phyloP scores from a whole-genome alignment of 345 rosid genomes.

The Kernera saxatilis region DNA sequence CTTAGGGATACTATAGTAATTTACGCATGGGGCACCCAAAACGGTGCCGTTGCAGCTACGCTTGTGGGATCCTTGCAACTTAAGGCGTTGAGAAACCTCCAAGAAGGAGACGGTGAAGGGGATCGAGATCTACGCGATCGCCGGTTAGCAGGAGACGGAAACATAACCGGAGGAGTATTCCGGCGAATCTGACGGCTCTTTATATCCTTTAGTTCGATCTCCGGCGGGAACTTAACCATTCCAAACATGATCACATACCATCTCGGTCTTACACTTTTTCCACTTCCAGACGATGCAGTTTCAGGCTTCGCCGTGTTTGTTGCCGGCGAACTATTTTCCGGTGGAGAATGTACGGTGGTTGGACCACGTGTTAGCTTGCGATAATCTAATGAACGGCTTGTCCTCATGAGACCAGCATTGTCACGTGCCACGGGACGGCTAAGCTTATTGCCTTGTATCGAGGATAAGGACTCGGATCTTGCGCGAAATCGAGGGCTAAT shows the following conservation, averaged over 20 bases:
- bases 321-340: neutral
- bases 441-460: slow-evolving; percentile 22
- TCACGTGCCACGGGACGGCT: slow-evolving; percentile 24
- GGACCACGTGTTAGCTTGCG: slow-evolving; percentile 34
- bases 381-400: slow-evolving; percentile 58
- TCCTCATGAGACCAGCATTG: slow-evolving; percentile 34
- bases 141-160: slow-evolving; percentile 30
- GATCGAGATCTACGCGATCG: slow-evolving; percentile 30
- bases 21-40: slow-evolving; percentile 34
- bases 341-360: slow-evolving; percentile 15
- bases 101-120: slow-evolving; percentile 33
- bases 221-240: slow-evolving; percentile 50
- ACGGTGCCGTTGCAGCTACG: slow-evolving; percentile 52
- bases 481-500: slow-evolving; percentile 20
- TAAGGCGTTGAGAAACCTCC: slow-evolving; percentile 52
- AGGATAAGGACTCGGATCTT: slow-evolving; percentile 56
- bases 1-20: neutral
- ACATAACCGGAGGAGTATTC: slow-evolving; percentile 35
- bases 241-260: slow-evolving; percentile 70
- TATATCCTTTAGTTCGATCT: slow-evolving; percentile 60
- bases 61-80: slow-evolving; percentile 58
- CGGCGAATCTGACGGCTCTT: slow-evolving; percentile 63
- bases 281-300: neutral
- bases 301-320: neutral
- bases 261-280: slow-evolving; percentile 40